These are phyloP conservation scores for Yamadazyma sp. DNA, from an alignment of 1,139 yeast genomes.

Conservation along the genomic window DNA sequence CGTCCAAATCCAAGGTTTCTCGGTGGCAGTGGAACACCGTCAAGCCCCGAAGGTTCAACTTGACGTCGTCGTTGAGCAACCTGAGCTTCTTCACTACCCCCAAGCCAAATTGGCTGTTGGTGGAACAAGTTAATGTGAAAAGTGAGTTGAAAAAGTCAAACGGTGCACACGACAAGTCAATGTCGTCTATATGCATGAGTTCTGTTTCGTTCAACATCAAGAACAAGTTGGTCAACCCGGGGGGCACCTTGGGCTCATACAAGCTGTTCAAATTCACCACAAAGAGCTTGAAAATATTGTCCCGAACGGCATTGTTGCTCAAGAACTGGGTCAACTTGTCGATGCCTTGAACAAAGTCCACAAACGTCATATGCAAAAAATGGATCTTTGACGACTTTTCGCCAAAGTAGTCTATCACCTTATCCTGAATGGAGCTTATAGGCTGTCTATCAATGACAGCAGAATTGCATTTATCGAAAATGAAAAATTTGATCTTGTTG, in stretches of 20 bases:
- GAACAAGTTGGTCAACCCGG: constrained; percentile 31
- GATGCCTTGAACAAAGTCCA: constrained; percentile 29
- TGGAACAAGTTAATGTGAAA: constrained; percentile 33
- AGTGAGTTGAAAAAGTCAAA: constrained; percentile 25
- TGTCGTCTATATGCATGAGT: constrained; percentile 14
- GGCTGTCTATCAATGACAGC: constrained; percentile 21
- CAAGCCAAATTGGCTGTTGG: constrained; percentile 33
- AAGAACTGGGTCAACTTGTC: constrained; percentile 26
- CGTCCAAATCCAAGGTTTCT: constrained; percentile 12
- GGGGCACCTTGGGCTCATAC: constrained; percentile 28
- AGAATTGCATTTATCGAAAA: constrained; percentile 36
- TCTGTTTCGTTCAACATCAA: constrained; percentile 35
- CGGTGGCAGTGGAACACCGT: constrained; percentile 38
- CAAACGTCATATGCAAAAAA: constrained; percentile 36
- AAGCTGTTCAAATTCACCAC: constrained; percentile 26
- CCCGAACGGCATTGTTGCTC: constrained; percentile 25
- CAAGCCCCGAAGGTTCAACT: constrained; percentile 29
- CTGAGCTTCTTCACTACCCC: constrained; percentile 26
- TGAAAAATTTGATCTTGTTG: constrained; percentile 28
- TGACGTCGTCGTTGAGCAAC: constrained; percentile 20
- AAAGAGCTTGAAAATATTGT: constrained; percentile 33
- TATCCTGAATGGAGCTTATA: constrained; percentile 12
- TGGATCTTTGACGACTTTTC: constrained; percentile 23
- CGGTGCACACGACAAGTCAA: constrained; percentile 26
- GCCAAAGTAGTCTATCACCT: constrained; percentile 31